phyloP scores from a whole-genome alignment of 1,284 basidiomycete genomes.

The Schizophyllum amplum region DNA sequence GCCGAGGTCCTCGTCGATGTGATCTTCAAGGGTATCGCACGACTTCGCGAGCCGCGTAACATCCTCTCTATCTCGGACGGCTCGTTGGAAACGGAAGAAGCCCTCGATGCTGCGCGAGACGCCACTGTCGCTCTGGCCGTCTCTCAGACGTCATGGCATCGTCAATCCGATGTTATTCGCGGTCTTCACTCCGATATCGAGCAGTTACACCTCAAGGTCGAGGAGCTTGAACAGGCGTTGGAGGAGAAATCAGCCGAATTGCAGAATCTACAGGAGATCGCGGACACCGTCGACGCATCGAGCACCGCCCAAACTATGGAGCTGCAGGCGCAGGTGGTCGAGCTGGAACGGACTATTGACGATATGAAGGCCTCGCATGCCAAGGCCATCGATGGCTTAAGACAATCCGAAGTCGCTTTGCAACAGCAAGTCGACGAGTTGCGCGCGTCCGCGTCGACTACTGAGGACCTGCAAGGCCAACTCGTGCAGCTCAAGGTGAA shows the following conservation, averaged over 20 bases:
- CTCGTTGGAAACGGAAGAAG: neutral
- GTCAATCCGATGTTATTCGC: neutral
- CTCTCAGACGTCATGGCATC: conserved; percentile 12
- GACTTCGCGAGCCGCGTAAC: conserved; percentile 18
- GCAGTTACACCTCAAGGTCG: conserved; percentile 4
- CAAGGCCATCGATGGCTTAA: conserved; percentile 8
- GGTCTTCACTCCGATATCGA: conserved; percentile 6
- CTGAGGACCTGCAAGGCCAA: conserved; percentile 18
- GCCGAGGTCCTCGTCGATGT: conserved; percentile 27
- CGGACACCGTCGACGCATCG: conserved; percentile 9
- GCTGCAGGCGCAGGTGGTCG: conserved; percentile 7
- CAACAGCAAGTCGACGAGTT: conserved; percentile 13
- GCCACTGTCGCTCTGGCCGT: conserved; percentile 17
- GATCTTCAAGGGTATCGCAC: conserved; percentile 24
- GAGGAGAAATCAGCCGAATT: conserved; percentile 23
- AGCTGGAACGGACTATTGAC: conserved; percentile 7
- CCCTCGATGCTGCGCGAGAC: conserved; percentile 9
- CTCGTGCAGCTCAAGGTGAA: conserved; percentile 28
- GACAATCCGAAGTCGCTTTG: conserved; percentile 16
- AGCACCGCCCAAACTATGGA: conserved; percentile 5
- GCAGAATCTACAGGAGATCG: conserved; percentile 14
- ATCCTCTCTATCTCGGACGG: conserved; percentile 9
- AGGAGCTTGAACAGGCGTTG: neutral
- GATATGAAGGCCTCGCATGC: conserved; percentile 8
- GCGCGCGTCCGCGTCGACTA: conserved; percentile 10